Evolutionary conservation across 306 rosid genomes (phyloP).

Genomic region (Glycine latifolia): DNA sequence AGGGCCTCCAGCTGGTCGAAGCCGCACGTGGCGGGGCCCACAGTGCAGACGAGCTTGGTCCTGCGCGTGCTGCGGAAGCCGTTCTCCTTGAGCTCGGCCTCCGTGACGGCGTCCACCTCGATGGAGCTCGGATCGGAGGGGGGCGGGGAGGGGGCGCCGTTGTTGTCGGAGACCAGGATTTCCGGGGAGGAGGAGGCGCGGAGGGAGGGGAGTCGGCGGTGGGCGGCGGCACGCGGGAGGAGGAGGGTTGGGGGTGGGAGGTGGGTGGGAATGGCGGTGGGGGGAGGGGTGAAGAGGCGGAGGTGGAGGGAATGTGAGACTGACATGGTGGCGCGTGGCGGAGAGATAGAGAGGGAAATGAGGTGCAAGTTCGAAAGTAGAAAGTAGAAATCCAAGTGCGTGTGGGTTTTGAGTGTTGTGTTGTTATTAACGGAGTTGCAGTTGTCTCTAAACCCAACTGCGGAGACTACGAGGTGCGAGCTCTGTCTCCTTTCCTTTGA

Average conservation of each 20-base stretch:
- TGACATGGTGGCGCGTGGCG: constrained; percentile 57
- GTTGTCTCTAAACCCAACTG: constrained; percentile 13
- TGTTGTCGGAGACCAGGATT: not conserved
- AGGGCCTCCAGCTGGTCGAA: constrained; percentile 90
- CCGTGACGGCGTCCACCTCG: constrained; percentile 90
- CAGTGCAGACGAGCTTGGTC: constrained; percentile 86
- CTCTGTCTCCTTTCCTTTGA: no score
- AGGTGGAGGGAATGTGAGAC: constrained; percentile 74
- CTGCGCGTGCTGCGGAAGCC: constrained; percentile 91
- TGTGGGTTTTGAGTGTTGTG: not conserved
- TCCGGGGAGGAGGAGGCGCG: constrained; percentile 31
- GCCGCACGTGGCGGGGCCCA: constrained; percentile 89
- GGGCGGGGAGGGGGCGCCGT: constrained; percentile 42
- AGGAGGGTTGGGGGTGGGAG: constrained; percentile 27
- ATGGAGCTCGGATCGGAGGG: constrained; percentile 66
- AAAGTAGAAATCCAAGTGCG: not conserved
- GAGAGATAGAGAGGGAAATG: no score
- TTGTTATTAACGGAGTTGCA: not conserved
- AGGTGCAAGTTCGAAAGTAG: not conserved
- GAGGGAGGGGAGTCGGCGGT: constrained; percentile 32
- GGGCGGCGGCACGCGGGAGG: constrained; percentile 37
- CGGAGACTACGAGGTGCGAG: constrained; percentile 34
- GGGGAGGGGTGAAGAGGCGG: constrained; percentile 58
- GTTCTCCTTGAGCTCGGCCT: constrained; percentile 81
- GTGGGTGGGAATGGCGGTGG: constrained; percentile 41